phyloP scores from a whole-genome alignment of 768 basidiomycete species.

The Lactarius akahatsu region DNA sequence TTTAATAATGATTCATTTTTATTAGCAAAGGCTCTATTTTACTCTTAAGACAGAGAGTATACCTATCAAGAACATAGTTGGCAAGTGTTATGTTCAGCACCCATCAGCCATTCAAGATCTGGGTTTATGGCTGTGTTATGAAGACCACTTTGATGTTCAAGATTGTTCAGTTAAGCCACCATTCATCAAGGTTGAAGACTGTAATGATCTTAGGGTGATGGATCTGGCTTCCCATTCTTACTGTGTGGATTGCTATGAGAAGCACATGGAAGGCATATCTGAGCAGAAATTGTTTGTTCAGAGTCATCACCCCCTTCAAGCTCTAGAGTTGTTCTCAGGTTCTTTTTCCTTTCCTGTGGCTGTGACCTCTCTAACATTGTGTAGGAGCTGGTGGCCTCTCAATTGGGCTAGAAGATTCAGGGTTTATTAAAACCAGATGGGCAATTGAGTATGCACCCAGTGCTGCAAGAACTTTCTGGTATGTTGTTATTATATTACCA shows the following conservation, averaged over 20 bases:
- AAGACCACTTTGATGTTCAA: conserved; percentile 49
- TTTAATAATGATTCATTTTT: conserved; percentile 8
- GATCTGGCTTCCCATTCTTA: conserved; percentile 32
- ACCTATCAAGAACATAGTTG: conserved; percentile 46
- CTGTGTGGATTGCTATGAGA: conserved; percentile 44
- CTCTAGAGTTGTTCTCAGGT: conserved; percentile 73
- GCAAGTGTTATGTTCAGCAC: conserved; percentile 51
- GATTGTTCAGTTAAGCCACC: background rate
- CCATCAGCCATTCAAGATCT: conserved; percentile 35
- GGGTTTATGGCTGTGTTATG: conserved; percentile 49
- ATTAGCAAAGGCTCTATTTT: conserved; percentile 43
- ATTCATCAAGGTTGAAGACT: background rate
- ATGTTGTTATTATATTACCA: conserved; percentile 26
- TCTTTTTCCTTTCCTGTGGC: background rate
- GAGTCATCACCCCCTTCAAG: conserved; percentile 48
- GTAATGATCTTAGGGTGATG: conserved; percentile 6
- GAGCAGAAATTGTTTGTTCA: conserved; percentile 36
- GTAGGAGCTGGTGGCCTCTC: conserved; percentile 76
- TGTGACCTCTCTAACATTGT: background rate
- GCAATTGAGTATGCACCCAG: conserved; percentile 65
- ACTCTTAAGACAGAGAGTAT: conserved; percentile 34
- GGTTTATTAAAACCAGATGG: conserved; percentile 62
- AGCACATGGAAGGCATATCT: conserved; percentile 36
- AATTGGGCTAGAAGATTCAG: conserved; percentile 60
- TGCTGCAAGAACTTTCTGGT: conserved; percentile 67